phyloP scores from a whole-genome alignment of 2,329 filamentous ascomycete species.

The Xylaria sp. region DNA sequence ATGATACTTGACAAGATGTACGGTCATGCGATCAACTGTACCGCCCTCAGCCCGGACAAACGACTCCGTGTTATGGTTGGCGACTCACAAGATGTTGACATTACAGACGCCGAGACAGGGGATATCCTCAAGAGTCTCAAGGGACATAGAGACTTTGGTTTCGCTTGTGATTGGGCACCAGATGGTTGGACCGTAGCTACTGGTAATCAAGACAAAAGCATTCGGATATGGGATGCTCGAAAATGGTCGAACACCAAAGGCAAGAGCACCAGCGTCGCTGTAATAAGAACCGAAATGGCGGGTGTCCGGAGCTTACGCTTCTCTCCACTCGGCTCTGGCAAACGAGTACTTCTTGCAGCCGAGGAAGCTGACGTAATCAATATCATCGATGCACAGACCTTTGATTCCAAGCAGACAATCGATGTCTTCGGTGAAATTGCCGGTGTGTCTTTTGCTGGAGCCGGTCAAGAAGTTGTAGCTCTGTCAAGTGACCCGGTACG shows the following conservation, averaged over 20 bases:
- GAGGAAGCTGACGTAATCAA: constrained; percentile 81
- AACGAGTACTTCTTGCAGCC: constrained; percentile 74
- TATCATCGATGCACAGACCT: constrained; percentile 75
- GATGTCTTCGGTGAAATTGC: constrained; percentile 81
- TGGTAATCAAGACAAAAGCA: constrained; percentile 77
- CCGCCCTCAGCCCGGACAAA: constrained; percentile 76
- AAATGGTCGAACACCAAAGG: constrained; percentile 70
- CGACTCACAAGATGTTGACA: constrained; percentile 72
- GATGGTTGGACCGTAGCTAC: constrained; percentile 82
- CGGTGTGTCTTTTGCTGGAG: constrained; percentile 73
- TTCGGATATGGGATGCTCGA: constrained; percentile 81
- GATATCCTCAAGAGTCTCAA: constrained; percentile 66
- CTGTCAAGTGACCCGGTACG: constrained; percentile 73
- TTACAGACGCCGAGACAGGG: constrained; percentile 76
- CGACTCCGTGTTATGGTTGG: constrained; percentile 79
- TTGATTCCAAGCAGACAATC: constrained; percentile 73
- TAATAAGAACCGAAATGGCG: constrained; percentile 73
- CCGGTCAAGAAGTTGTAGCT: constrained; percentile 74
- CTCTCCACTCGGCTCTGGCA: constrained; percentile 75
- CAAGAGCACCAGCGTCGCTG: constrained; percentile 59
- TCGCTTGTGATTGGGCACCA: constrained; percentile 82
- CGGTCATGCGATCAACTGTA: constrained; percentile 75
- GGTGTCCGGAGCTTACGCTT: constrained; percentile 77
- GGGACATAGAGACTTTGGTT: constrained; percentile 77
- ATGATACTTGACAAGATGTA: constrained; percentile 67